Evolutionary conservation across 495 filamentous ascomycete species (phyloP).

Genomic region (Podospora comata): DNA sequence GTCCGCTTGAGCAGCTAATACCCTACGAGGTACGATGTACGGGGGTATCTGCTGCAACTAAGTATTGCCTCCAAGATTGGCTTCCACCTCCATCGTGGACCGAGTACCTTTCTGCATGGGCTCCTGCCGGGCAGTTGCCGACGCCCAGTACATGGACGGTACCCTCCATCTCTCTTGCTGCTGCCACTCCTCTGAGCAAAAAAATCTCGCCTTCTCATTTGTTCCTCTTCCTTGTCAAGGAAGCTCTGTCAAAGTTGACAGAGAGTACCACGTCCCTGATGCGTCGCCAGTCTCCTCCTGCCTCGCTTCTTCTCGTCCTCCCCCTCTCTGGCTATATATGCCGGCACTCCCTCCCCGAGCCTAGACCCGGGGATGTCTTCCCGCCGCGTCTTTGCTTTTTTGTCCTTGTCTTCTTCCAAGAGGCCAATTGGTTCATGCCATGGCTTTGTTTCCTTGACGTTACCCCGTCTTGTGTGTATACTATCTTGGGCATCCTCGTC

Average conservation of each 20-base stretch:
- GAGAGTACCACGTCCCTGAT: conserved; percentile 9
- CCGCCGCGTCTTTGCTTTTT: conserved; percentile 37
- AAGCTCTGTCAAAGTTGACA: conserved; percentile 18
- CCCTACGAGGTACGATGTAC: conserved; percentile 7
- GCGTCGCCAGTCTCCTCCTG: conserved; percentile 16
- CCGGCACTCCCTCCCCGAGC: conserved; percentile 40
- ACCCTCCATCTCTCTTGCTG: conserved; percentile 15
- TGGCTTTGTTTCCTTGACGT: conserved; percentile 44
- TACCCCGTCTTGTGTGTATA: conserved; percentile 27
- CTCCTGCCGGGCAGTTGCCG: conserved; percentile 16
- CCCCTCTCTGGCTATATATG: conserved; percentile 42
- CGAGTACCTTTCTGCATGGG: conserved; percentile 19
- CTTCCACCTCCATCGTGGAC: conserved; percentile 7
- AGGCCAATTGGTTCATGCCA: conserved; percentile 37
- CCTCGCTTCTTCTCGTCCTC: conserved; percentile 19
- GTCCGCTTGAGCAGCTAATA: conserved; percentile 11
- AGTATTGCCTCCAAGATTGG: conserved; percentile 16
- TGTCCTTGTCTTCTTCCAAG: conserved; percentile 32
- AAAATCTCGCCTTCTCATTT: conserved; percentile 7
- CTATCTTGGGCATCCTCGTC: conserved; percentile 16
- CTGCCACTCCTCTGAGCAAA: conserved; percentile 5
- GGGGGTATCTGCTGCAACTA: conserved; percentile 17
- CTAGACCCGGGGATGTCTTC: conserved; percentile 37
- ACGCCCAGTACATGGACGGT: conserved; percentile 20
- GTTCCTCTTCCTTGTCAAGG: conserved; percentile 7